phyloP scores from a whole-genome alignment of 164 flowering plant genomes.

The Pachysandra terminalis region DNA sequence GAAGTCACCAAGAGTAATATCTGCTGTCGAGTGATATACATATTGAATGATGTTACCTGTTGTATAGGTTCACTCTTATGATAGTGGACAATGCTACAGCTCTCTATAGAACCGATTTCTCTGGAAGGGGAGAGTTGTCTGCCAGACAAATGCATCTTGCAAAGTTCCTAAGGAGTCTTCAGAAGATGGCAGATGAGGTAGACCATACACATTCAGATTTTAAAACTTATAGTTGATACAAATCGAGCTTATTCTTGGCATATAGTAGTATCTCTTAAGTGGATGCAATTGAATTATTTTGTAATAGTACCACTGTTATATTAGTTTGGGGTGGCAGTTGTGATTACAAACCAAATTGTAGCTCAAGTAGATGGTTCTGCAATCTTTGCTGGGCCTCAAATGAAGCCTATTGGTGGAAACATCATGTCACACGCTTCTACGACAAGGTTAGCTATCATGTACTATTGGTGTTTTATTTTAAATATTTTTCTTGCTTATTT shows the following conservation, averaged over 20 bases:
- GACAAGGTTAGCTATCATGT: constrained; percentile 60
- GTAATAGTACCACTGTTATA: constrained; percentile 8
- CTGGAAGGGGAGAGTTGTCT: constrained; percentile 94
- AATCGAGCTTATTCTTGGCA: no score
- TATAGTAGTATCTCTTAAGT: no score
- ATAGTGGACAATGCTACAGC: constrained; percentile 95
- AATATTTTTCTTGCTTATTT: background rate
- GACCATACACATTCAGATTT: background rate
- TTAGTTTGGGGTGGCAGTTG: constrained; percentile 95
- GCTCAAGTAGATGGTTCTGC: constrained; percentile 98
- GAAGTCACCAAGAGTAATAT: no score
- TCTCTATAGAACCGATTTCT: constrained; percentile 85
- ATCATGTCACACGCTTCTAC: constrained; percentile 99
- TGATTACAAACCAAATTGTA: constrained; percentile 98
- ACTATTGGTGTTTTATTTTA: constrained; percentile 4
- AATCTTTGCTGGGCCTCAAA: constrained; percentile 89
- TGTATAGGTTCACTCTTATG: constrained; percentile 82
- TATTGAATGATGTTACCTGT: background rate
- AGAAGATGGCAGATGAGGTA: constrained; percentile 97
- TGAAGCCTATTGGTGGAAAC: constrained; percentile 96
- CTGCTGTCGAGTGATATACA: no score
- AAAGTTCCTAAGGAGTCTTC: constrained; percentile 76
- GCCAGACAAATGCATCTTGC: constrained; percentile 96
- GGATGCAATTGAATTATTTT: background rate
- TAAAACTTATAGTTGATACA: no score